Conservation (phyloP, 192 early-diverging fungal species). For the Diversispora epigaea region DNA sequence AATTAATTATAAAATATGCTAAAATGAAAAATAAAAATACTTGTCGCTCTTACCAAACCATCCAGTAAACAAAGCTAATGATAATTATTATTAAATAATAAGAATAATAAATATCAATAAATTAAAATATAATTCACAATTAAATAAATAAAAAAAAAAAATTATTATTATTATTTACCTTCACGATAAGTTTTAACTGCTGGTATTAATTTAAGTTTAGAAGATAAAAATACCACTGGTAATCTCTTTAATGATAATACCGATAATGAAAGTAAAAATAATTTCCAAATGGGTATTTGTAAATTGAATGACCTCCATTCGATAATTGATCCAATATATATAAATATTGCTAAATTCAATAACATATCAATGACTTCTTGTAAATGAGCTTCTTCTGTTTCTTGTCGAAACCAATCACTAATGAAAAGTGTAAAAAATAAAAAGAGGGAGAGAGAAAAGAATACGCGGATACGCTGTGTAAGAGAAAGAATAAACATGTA, state of each 20-base stretch:
- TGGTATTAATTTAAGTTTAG: constrained; percentile 59
- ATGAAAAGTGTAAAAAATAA: neutral
- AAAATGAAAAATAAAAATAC: constrained; percentile 48
- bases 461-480: too few relatives aligned
- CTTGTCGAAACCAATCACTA: constrained; percentile 81
- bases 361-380: constrained; percentile 90
- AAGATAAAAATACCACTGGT: constrained; percentile 61
- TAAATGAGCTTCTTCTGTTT: constrained; percentile 77
- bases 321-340: constrained; percentile 33
- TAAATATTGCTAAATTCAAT: constrained; percentile 84
- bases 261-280: constrained; percentile 58
- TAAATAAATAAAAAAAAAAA: too few relatives aligned
- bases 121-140: too few relatives aligned
- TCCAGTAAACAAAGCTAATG: constrained; percentile 69
- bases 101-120: too few relatives aligned
- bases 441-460: too few relatives aligned
- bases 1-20: too few relatives aligned
- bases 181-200: constrained; percentile 70
- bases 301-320: neutral
- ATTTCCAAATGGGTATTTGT: constrained; percentile 50
- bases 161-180: neutral
- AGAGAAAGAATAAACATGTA: neutral
- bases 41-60: constrained; percentile 96
- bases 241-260: constrained; percentile 74
- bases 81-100: too few relatives aligned